Evolutionary conservation across 1,139 yeast species (phyloP), one percentile per base, ranked within the genome.

Genomic region (Taphrina sp.): DNA sequence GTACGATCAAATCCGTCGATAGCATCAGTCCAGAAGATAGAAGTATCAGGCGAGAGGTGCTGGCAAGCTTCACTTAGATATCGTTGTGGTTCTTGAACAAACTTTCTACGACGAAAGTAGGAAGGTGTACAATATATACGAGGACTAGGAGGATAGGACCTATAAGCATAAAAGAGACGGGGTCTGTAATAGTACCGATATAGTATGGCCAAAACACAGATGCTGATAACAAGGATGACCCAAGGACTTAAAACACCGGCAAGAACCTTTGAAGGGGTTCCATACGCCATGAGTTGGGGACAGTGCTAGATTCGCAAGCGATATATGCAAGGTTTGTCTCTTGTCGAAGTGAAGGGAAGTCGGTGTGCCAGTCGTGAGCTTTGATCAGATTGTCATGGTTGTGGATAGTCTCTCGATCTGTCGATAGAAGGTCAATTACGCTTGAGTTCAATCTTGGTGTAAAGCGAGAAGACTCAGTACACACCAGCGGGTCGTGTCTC

Each of bases 11-110:
- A 19, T 8, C 24, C 29, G 3, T 28, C 23, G 7, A 49, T 26
- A 10, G 37, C 34, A 22, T 49, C 54, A 12, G 54, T 49, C 54
- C 54, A 49, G 33, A 49, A 49, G 39, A 49, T 28, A 28, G 51
- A 23, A 7, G 56, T 24, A n/a, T 17, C 17, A n/a, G 31, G 42
- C 31, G 31, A 26, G 10, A 7, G 7, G 23, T 19, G 17, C n/a
- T n/a, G n/a, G n/a, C n/a, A n/a, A 7, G 58, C 55, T 22, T 28
- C 24, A 7, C 23, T 19, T 24, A 55, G 36, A 20, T 49, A 46
- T 23, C 16, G 41, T 22, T 31, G 12, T n/a, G 54, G 58, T 33
- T 55, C 19, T 19, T 28, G 5, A 12, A 14, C 16, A 19, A 55
- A 55, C 17, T 31, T 52, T 24, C 45, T 38, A 35, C 43, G 36